Evolutionary conservation across 495 filamentous ascomycete genomes (phyloP), one percentile per base, ranked within the genome.

Genomic region (Sabuloglossum arenarium): DNA sequence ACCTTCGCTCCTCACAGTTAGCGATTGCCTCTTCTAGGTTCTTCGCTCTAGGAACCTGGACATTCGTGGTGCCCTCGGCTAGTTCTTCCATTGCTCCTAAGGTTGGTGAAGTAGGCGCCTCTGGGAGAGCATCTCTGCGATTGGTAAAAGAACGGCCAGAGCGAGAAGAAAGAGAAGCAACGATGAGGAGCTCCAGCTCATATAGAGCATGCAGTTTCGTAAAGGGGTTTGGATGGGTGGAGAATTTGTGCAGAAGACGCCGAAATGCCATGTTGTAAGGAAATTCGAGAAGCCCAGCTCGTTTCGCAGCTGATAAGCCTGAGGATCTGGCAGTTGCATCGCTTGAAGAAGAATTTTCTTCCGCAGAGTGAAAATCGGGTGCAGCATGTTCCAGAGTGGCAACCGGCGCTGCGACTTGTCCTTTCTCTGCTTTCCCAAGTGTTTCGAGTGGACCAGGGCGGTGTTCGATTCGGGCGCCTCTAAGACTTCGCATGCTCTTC

Each of bases 181-280:
- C 71, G 57, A 94, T 83, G 34, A 96, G 68, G 42, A 81, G 80
- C 61, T 91, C 79, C 16, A 96, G 74, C 65, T 96, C 87, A 52
- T 80, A 81, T 1, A 96, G 74, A 0, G 85, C 84, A 61, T 84
- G 82, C 19, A 96, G 77, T 64, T 96, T 96, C 51, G 80, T 75
- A 61, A 81, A 86, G 0, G 89, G 89, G 61, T 93, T 94, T 1
- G 86, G 85, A 63, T 91, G 87, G 3, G 86, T 85, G 19, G 88
- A 91, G 61, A 96, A 94, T 63, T 86, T 88, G 53, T 81, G 78
- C 23, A 95, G 71, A 0, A 96, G 75, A 25, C 80, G 81, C 61
- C 79, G 78, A 68, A 90, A 96, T 5, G 87, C 83, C 47, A 78
- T 58, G 39, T 66, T 65, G 59, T 66, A 68, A n/a, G 66, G 66